Base-by-base conservation (phyloP, 2,329 filamentous ascomycete species). In the Orbilia quercus region DNA sequence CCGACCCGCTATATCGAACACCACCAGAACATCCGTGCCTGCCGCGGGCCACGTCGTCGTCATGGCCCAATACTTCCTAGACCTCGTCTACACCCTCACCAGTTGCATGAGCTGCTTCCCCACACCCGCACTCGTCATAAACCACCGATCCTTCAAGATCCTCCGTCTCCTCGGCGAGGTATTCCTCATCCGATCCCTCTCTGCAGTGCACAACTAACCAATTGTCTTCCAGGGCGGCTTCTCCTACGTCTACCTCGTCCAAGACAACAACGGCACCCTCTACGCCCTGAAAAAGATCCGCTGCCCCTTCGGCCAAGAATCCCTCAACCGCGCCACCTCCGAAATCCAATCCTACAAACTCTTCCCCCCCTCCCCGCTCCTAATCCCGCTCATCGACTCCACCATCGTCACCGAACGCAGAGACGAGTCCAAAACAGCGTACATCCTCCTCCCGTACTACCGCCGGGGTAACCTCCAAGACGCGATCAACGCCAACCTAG, bases 211-310 rank as follows among this genome's bases (percentile, higher is more conserved):
- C 28, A 57, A 11, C 42, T 63, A 54, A 77, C 76, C 38, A 34
- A 55, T 22, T 31, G 14, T 44, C 66, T 38, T 18, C 12, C 9
- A 94, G 90, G 95, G 95, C 80, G 95, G 95, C 79, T 99, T 99
- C 84, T 96, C 92, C 76, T 99, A 98, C 82, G 95, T 99, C 78
- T 99, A 99, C 83, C 91, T 99, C 71, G 95, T 99, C 72, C 91
- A 98, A 84, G 93, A 97, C 81, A 94, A 90, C 51, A 84, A 87
- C 62, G 90, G 91, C 71, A 88, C 94, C 78, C 87, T 96, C 50
- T 94, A 96, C 81, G 95, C 95, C 16, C 88, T 98, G 75, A 99
- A 99, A 82, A 99, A 99, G 86, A 99, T 99, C 81, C 90, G 94
- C 80, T 99, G 95, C 84, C 94, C 95, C 2, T 98, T 99, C 79